Base-by-base conservation (phyloP, 345 rosid genomes). In the Pugionium dolabratum region DNA sequence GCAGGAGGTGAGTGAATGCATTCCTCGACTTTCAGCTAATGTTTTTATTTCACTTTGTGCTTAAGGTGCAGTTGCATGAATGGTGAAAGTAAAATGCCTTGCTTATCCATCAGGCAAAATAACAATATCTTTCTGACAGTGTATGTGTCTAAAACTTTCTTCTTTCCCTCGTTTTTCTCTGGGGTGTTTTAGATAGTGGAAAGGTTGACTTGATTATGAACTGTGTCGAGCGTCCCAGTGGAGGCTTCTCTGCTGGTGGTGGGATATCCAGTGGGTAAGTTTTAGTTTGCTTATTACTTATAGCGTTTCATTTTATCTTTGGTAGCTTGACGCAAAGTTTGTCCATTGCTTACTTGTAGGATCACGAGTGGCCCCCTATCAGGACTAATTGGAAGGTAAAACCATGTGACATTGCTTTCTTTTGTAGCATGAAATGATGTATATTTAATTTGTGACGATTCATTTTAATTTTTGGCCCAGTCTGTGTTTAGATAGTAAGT, bases 171-270 rank as follows among this genome's bases (percentile, higher is more conserved):
- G 54, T 32, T 47, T 54, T 45, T 51, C 50, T 31, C 42, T 6
- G 47, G 35, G 9, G 30, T 65, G 54, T 55, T 9, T 42, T 67
- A 94, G 96, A 87, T 71, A 84, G 83, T 26, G 89, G 84, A 31
- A 91, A 90, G 81, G 97, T 94, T 76, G 97, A 94, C 74, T 79
- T 90, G 79, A 78, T 87, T 59, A 82, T 94, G 95, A 90, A 86
- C 77, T 90, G 88, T 78, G 97, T 90, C 57, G 99, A 90, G 75
- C 88, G 96, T 66, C 91, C 93, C 66, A 90, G 88, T 80, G 98
- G 96, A 72, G 96, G 95, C 47, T 89, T 92, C 73, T 89, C 96
- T 52, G 98, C 93, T 58, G 98, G 96, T 79, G 98, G 91, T 60
- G 93, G 96, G 46, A 85, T 92, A 78, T 89, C 98, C 34, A 89